Base-by-base conservation (phyloP, 768 basidiomycete genomes). In the Mycena metata region DNA sequence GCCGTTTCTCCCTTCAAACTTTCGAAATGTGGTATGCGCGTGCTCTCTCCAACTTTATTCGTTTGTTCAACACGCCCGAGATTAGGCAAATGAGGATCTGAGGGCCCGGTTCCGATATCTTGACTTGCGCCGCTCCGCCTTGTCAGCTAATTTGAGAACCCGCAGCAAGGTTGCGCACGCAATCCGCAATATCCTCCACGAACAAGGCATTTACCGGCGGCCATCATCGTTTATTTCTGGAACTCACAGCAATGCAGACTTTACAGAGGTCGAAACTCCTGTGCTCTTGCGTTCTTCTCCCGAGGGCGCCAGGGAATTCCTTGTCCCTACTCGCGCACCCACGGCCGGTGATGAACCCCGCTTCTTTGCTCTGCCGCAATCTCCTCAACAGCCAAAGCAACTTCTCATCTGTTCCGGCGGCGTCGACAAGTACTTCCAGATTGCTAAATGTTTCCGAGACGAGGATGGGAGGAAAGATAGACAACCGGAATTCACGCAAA, bases 301-400 rank as follows among this genome's bases (percentile, higher is more conserved):
- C 23, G 96, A 98, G 82, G 96, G 96, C 35, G 96, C 96, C 1
- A 87, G 96, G 72, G 96, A 98, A 78, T 98, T 94, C 75, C 87
- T 98, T 43, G 96, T 98, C 50, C 96, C 96, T 56, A 88, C 90
- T 26, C 91, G 96, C 50, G 74, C 82, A 47, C 76, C 81, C 62
- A 79, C 82, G 42, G 66, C 79, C 49, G 66, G 68, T 35, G 62
- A 69, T 16, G 73, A 75, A 47, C 82, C 84, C 45, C 80, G 85
- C 42, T 98, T 97, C 76, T 98, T 96, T 78, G 94, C 96, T 0
- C 86, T 98, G 55, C 90, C 94, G 13, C 96, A 98, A 80, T 98
- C 96, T 0, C 96, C 96, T 3, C 96, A 98, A 77, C 96, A 97
- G 79, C 95, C 96, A 4, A 98, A 98, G 78, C 96, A 98, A 76